These are phyloP conservation scores for Debaryomyces prosopidis DNA, from an alignment of 805 yeast genomes.

Conservation along the genomic window DNA sequence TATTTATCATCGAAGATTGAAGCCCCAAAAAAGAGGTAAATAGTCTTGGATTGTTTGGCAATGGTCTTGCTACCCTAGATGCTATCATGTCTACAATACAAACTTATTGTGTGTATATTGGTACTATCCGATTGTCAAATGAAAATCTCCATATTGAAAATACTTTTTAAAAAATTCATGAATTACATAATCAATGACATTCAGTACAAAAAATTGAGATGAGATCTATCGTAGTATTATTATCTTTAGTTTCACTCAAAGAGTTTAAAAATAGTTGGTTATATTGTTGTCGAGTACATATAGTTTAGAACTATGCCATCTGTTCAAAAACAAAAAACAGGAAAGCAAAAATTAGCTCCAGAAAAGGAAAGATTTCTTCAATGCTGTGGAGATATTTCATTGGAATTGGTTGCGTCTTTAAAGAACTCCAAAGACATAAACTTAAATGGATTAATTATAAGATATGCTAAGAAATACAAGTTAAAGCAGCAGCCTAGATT, in stretches of 20 bases:
- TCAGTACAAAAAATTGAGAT: background rate
- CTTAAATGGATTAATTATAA: slow-evolving; percentile 82
- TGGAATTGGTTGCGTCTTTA: slow-evolving; percentile 78
- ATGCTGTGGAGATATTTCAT: slow-evolving; percentile 89
- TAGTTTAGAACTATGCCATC: slow-evolving; percentile 30
- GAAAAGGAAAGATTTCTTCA: slow-evolving; percentile 91
- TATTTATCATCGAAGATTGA: background rate
- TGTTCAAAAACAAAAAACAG: slow-evolving; percentile 18
- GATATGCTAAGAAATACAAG: slow-evolving; percentile 87
- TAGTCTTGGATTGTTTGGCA: background rate
- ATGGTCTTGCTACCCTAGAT: background rate
- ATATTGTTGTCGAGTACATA: background rate
- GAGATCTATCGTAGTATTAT: background rate
- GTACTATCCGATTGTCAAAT: no score
- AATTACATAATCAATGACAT: slow-evolving; percentile 1
- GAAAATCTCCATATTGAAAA: background rate
- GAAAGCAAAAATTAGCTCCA: slow-evolving; percentile 72
- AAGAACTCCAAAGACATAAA: slow-evolving; percentile 78
- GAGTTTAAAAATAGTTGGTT: background rate
- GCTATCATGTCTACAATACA: background rate
- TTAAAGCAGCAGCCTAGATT: slow-evolving; percentile 89
- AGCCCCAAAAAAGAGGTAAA: background rate
- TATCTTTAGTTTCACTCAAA: background rate
- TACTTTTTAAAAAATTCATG: background rate
- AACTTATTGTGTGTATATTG: no score